Evolutionary conservation across 2,329 filamentous ascomycete species (phyloP).

Genomic region (Botryotinia convoluta): DNA sequence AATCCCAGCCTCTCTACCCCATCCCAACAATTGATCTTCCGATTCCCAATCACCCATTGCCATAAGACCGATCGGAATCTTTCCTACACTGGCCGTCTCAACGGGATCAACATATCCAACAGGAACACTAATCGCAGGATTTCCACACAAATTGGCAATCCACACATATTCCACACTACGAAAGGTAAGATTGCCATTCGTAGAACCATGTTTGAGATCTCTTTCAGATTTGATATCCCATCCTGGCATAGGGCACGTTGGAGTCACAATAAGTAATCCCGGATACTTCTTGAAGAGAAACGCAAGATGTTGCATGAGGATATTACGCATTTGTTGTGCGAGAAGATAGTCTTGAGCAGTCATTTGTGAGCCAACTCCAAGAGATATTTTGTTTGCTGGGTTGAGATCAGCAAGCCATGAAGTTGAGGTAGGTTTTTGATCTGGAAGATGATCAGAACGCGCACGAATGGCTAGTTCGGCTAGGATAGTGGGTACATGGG

Average conservation of each 20-base stretch:
- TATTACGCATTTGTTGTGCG: conserved; percentile 67
- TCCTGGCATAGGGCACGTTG: conserved; percentile 71
- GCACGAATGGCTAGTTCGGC: conserved; percentile 59
- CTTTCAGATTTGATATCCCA: conserved; percentile 61
- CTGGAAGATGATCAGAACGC: conserved; percentile 29
- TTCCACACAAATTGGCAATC: conserved; percentile 78
- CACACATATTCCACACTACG: conserved; percentile 82
- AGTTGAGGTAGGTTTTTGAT: background rate
- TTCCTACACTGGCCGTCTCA: conserved; percentile 47
- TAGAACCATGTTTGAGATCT: conserved; percentile 66
- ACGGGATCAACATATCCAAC: conserved; percentile 60
- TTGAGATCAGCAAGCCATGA: conserved; percentile 57
- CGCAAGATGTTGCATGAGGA: conserved; percentile 77
- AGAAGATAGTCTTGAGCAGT: conserved; percentile 68
- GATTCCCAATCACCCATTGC: conserved; percentile 65
- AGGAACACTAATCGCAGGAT: conserved; percentile 71
- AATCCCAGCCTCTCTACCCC: conserved; percentile 55
- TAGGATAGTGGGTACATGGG: conserved; percentile 75
- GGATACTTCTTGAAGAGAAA: conserved; percentile 67
- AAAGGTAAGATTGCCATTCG: conserved; percentile 69
- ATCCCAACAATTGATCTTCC: conserved; percentile 60
- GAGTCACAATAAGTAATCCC: conserved; percentile 73
- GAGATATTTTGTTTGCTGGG: conserved; percentile 65
- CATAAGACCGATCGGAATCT: conserved; percentile 59
- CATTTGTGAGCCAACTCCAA: conserved; percentile 63